Conservation (phyloP, 1,139 yeast genomes). For the Chernovozyma aurita region DNA sequence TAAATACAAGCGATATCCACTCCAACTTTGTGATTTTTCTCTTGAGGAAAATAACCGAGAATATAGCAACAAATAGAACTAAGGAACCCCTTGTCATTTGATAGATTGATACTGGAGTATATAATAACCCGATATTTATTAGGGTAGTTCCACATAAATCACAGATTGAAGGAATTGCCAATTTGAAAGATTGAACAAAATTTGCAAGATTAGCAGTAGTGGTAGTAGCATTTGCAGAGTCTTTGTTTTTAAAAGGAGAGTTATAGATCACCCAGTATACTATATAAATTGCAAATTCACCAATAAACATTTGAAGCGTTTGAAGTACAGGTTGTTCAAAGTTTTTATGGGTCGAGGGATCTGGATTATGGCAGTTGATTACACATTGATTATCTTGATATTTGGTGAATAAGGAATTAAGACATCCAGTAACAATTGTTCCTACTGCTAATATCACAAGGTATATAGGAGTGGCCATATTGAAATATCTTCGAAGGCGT, state of each 20-base stretch:
- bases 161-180: conserved; percentile 63
- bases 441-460: conserved; percentile 36
- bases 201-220: conserved; percentile 11
- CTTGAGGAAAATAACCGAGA: conserved; percentile 61
- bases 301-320: conserved; percentile 77
- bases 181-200: conserved; percentile 23
- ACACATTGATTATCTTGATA: conserved; percentile 78
- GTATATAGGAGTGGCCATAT: conserved; percentile 11
- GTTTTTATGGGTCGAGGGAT: conserved; percentile 30
- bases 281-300: conserved; percentile 55
- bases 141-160: conserved; percentile 73
- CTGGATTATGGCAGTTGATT: conserved; percentile 47
- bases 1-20: conserved; percentile 62
- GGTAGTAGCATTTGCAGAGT: neutral
- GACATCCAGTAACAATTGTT: conserved; percentile 63
- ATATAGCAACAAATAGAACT: conserved; percentile 70
- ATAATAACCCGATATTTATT: conserved; percentile 69
- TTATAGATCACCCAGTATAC: conserved; percentile 34
- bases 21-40: conserved; percentile 55
- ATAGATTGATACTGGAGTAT: conserved; percentile 77
- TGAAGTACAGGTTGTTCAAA: conserved; percentile 81
- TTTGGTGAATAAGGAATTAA: conserved; percentile 72
- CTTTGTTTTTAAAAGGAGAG: conserved; percentile 10
- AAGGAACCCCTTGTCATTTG: conserved; percentile 84
- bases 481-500: too few species aligned